Conservation (phyloP, 2,329 filamentous ascomycete genomes). For the Plectosphaerella plurivora region DNA sequence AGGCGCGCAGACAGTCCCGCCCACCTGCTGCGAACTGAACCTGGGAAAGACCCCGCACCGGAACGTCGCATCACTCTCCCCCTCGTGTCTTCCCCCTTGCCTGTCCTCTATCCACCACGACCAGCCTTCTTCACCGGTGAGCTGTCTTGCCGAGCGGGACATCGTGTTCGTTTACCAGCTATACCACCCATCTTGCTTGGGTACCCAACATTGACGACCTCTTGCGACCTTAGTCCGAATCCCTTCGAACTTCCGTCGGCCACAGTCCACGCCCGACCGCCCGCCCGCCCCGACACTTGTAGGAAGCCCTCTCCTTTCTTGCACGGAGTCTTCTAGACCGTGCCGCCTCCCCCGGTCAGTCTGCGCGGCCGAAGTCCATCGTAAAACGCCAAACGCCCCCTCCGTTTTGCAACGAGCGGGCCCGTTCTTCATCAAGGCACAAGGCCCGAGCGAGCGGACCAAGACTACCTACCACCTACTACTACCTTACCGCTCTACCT, state of each 20-base stretch:
- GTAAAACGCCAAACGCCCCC: conserved; percentile 7
- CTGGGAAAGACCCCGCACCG: neutral
- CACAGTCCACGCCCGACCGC: no score
- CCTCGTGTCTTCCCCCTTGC: neutral
- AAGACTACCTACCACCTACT: conserved; percentile 6
- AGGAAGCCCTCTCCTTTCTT: no score
- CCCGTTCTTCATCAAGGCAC: conserved; percentile 5
- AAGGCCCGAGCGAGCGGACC: conserved; percentile 13
- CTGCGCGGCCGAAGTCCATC: conserved; percentile 1
- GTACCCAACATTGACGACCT: no score
- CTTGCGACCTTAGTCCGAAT: no score
- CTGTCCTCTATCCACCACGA: neutral
- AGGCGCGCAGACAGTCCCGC: neutral
- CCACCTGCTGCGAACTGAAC: conserved; percentile 1
- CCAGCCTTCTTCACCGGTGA: neutral
- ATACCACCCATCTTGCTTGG: no score
- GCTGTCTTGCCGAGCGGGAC: no score
- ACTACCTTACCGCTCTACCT: neutral
- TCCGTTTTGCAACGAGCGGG: conserved; percentile 12
- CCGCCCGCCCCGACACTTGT: no score
- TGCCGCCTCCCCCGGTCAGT: no score
- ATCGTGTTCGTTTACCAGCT: no score
- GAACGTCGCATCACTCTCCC: neutral
- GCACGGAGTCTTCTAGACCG: no score
- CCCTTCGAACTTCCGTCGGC: no score